Evolutionary conservation across 1,284 basidiomycete genomes (phyloP), one percentile per base, ranked within the genome.

Genomic region (Kwoniella shivajii): DNA sequence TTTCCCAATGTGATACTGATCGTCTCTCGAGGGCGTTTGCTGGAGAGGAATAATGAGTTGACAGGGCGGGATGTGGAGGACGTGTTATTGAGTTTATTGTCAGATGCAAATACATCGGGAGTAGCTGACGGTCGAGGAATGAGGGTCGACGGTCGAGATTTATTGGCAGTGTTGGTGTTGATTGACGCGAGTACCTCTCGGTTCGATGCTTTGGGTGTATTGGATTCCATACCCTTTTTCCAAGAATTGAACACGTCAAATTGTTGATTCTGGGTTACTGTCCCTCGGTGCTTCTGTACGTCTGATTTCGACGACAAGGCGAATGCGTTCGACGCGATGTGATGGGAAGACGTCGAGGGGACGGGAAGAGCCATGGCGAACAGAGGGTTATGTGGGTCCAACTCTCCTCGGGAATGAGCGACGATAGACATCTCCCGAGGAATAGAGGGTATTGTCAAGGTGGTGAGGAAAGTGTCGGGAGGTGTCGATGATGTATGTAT

Each of bases 101-200:
- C 54, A n/a, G 54, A 42, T 13, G 58, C 49, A 38, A 57, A 57
- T 14, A 57, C 56, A 34, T 56, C 58, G 11, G 49, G 58, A 14
- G 58, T 44, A 24, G 42, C 49, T n/a, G 58, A 49, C 30, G 57
- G 53, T 11, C 37, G 43, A 14, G 56, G 56, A 31, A 57, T 57
- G 18, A 38, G 24, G 13, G 27, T 20, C 1, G 48, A 42, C 20
- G 44, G 7, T 11, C 49, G 36, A 6, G 53, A 41, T 36, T 43
- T 31, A 48, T 6, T 22, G 7, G 43, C 39, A 13, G 26, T 50
- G 41, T 57, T 54, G 18, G 45, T 47, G 20, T 49, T 61, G 34
- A 61, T 36, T n/a, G 59, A 50, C 31, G 56, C 59, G 36, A 61
- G 52, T 6, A 57, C 44, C 16, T 61, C 56, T 31, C 59, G 29